Percentiles rank a stretch among this genome's conserved stretches.
These are phyloP conservation scores for Colletotrichum endophyticum DNA, from an alignment of 2,329 filamentous ascomycete genomes.

Conservation along the genomic window DNA sequence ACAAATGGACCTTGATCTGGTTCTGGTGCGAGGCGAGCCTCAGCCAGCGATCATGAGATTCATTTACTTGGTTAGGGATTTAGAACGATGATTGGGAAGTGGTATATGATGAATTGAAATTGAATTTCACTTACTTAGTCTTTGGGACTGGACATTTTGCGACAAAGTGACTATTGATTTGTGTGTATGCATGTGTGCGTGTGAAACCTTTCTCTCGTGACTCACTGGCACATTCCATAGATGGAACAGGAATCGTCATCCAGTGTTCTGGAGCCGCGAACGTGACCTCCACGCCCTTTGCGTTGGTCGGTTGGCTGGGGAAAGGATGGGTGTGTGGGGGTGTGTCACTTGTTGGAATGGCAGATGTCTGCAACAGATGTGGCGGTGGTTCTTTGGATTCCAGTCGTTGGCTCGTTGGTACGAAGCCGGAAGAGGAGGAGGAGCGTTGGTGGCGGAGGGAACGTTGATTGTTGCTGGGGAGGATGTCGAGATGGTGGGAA, in stretches of 20 bases:
- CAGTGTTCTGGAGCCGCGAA: neutral
- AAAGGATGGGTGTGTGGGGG: neutral
- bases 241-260: neutral
- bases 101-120: slow-evolving; percentile 14
- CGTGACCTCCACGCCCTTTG: neutral
- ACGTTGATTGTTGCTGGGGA: neutral
- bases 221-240: neutral
- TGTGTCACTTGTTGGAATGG: neutral
- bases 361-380: neutral
- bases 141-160: fast-evolving
- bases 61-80: neutral
- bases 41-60: neutral
- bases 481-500: neutral
- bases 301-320: neutral
- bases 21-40: neutral
- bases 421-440: neutral
- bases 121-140: neutral
- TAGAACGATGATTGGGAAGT: neutral
- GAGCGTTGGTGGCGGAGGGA: neutral
- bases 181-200: neutral
- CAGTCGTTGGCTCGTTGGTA: neutral
- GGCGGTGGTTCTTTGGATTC: neutral
- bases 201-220: neutral
- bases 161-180: neutral
- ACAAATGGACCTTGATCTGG: neutral